Evolutionary conservation across 2,329 filamentous ascomycete genomes (phyloP).

Genomic region (Scedosporium minutisporum): DNA sequence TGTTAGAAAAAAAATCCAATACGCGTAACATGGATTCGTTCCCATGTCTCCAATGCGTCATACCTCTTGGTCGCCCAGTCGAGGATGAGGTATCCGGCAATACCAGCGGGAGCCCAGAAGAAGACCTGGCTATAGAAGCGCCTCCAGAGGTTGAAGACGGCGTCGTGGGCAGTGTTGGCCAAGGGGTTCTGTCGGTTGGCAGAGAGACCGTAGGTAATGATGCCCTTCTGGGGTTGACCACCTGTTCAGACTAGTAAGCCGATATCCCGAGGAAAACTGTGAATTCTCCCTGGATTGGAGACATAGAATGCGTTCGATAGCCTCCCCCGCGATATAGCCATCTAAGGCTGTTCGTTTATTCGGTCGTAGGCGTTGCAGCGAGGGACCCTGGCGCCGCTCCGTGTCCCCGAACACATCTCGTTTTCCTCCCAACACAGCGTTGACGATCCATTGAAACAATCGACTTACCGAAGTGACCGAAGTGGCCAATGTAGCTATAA

Average conservation of each 20-base stretch:
- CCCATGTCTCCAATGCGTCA: slow-evolving; percentile 10
- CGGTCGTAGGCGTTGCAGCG: background rate
- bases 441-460: background rate
- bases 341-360: background rate
- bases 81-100: slow-evolving; percentile 73
- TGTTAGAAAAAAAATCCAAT: slow-evolving; percentile 9
- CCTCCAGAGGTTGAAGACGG: slow-evolving; percentile 93
- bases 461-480: slow-evolving; percentile 65
- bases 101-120: slow-evolving; percentile 73
- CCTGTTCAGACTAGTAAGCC: slow-evolving; percentile 1
- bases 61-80: slow-evolving; percentile 89
- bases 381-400: background rate
- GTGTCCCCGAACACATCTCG: background rate
- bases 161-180: slow-evolving; percentile 66
- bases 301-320: background rate
- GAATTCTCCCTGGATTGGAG: background rate
- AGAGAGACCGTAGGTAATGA: slow-evolving; percentile 65
- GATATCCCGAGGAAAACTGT: background rate
- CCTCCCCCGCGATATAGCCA: background rate
- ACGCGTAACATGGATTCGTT: background rate
- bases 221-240: slow-evolving; percentile 41
- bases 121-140: slow-evolving; percentile 78
- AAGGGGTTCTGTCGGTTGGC: slow-evolving; percentile 84
- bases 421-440: background rate
- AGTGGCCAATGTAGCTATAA: slow-evolving; percentile 60